phyloP scores from a whole-genome alignment of 2,329 filamentous ascomycete species.

The Cladophialophora yegresii region DNA sequence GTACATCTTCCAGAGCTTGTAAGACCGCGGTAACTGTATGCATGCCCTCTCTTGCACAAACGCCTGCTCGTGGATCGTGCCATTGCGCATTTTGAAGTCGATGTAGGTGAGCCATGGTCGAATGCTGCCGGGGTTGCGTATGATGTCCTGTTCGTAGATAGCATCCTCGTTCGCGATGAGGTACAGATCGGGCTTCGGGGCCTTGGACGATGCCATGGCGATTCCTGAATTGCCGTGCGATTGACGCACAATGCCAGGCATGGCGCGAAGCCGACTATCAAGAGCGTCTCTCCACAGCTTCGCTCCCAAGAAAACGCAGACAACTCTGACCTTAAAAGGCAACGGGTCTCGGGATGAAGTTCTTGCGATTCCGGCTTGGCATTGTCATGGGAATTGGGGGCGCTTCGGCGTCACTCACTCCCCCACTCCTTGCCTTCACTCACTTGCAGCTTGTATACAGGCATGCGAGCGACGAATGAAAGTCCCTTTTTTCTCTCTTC shows the following conservation, averaged over 20 bases:
- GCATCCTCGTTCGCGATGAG: constrained; percentile 74
- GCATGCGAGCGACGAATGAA: neutral
- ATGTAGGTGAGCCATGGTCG: constrained; percentile 96
- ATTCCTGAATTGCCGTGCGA: constrained; percentile 13
- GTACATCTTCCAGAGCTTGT: constrained; percentile 99
- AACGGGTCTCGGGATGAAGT: neutral
- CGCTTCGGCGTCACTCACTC: neutral
- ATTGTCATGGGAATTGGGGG: neutral
- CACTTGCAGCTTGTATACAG: neutral
- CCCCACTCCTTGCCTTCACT: neutral
- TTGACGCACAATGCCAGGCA: constrained; percentile 31
- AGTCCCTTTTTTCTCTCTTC: neutral
- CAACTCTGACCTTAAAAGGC: neutral
- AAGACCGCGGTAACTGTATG: constrained; percentile 84
- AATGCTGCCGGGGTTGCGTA: constrained; percentile 79
- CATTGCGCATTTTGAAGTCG: constrained; percentile 85
- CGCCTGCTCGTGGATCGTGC: constrained; percentile 80
- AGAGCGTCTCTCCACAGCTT: neutral
- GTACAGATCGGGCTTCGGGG: constrained; percentile 33
- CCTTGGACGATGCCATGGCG: constrained; percentile 24
- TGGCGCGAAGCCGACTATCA: constrained; percentile 2
- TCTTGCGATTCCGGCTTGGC: constrained; percentile 3
- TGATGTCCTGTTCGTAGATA: constrained; percentile 93
- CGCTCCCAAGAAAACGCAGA: neutral
- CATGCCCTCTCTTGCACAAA: constrained; percentile 90